Base-by-base conservation (phyloP, 1,284 basidiomycete genomes). In the Trichosporon sp. region DNA sequence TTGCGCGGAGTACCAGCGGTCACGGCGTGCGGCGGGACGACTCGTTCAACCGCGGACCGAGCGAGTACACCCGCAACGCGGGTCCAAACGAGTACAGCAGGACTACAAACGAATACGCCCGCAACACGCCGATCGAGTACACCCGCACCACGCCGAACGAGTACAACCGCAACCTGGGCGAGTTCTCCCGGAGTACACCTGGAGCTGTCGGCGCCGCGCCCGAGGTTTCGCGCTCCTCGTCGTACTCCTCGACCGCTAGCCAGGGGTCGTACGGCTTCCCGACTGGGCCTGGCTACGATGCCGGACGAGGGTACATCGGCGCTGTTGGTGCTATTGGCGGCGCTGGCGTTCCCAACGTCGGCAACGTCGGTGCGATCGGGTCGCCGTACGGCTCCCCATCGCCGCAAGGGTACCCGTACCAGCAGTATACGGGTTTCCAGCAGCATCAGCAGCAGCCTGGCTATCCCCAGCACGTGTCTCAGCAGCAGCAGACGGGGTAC, bases 241-340 rank as follows among this genome's bases (percentile, higher is more conserved):
- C 59, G 59, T 63, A 63, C 59, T 63, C 59, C 32, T 35, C 31
- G 14, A 63, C 59, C 14, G 14, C 59, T 14, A 63, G 59, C 59
- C 59, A 63, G 59, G 59, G 59, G 32, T 63, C 59, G 32, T 63
- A 63, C 35, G 59, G 59, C 32, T 63, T 63, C 59, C 59, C 59
- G 2, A 16, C 51, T 10, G 51, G 51, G 2, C 51, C 51, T 2
- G 59, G 59, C 59, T 63, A 37, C 59, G 59, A 63, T 6, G 31
- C 31, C 8, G 31, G 59, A 10, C 31, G 59, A 5, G 59, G 59
- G 14, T 63, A 63, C 59, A 63, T 63, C 56, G 56, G 56, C 11
- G 56, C 32, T 32, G 19, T 63, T 31, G 56, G 56, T 7, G 56
- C 14, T 16, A 31, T 32, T 5, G 59, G 31, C 59, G 59, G 59